Evolutionary conservation across 1,284 basidiomycete genomes (phyloP).

Genomic region (Sparassis latifolia): DNA sequence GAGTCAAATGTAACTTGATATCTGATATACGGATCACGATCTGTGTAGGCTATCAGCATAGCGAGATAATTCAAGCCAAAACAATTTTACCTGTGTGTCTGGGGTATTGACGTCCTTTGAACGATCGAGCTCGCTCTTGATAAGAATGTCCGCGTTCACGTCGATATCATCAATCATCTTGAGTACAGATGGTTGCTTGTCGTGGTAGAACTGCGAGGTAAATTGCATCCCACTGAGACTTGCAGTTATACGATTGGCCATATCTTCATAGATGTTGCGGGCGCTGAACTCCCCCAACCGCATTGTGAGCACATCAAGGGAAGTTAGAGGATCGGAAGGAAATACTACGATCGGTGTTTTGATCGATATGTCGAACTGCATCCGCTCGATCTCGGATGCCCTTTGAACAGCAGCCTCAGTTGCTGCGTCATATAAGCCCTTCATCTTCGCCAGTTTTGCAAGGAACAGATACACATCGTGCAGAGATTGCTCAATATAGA

Average conservation of each 20-base stretch:
- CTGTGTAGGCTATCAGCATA: conserved; percentile 31
- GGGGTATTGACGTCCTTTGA: conserved; percentile 45
- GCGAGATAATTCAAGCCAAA: not conserved
- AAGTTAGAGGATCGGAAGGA: conserved; percentile 63
- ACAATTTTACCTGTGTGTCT: conserved; percentile 57
- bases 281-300: conserved; percentile 89
- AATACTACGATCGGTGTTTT: conserved; percentile 93
- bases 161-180: conserved; percentile 95
- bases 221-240: conserved; percentile 85
- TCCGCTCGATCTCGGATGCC: conserved; percentile 83
- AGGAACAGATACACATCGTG: conserved; percentile 84
- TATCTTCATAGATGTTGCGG: conserved; percentile 70
- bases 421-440: conserved; percentile 94
- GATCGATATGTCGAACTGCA: conserved; percentile 89
- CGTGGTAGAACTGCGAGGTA: conserved; percentile 57
- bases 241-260: conserved; percentile 63
- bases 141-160: conserved; percentile 67
- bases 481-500: conserved; percentile 85
- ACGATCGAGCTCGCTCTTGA: conserved; percentile 50
- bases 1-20: conserved; percentile 84
- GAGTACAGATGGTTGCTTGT: conserved; percentile 44
- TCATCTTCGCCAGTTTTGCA: conserved; percentile 84
- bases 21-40: conserved; percentile 80
- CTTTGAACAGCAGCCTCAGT: conserved; percentile 88
- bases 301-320: conserved; percentile 71